phyloP scores from a whole-genome alignment of 2,329 filamentous ascomycete species.

The Cryphonectria carpinicola region DNA sequence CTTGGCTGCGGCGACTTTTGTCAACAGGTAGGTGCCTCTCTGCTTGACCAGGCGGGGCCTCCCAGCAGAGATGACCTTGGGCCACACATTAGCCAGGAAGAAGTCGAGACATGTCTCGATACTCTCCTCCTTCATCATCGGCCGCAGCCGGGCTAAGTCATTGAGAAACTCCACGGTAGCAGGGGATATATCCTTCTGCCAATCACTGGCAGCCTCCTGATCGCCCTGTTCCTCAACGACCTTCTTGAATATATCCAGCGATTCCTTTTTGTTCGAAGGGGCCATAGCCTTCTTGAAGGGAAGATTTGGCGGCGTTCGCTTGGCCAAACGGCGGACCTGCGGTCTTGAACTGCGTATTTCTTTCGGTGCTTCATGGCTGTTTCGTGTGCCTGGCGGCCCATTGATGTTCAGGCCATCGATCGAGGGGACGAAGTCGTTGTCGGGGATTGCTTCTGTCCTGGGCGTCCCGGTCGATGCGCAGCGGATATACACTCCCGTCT shows the following conservation, averaged over 20 bases:
- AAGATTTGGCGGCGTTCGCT: not conserved
- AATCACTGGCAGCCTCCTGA: not conserved
- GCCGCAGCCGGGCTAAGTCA: conserved; percentile 36
- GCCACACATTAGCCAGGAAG: conserved; percentile 36
- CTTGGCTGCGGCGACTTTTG: conserved; percentile 40
- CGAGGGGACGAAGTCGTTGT: conserved; percentile 18
- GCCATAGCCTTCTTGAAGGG: not conserved
- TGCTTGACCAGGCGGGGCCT: conserved; percentile 35
- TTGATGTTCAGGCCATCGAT: conserved; percentile 16
- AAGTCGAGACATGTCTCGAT: conserved; percentile 37
- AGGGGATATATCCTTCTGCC: conserved; percentile 10
- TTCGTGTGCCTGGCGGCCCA: not conserved
- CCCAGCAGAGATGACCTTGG: conserved; percentile 26
- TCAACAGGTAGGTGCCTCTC: conserved; percentile 35
- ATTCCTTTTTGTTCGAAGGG: conserved; percentile 1
- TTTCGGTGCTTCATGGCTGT: no score
- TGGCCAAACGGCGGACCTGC: not conserved
- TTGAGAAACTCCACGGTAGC: conserved; percentile 34
- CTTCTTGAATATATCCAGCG: conserved; percentile 23
- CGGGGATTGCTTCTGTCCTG: not conserved
- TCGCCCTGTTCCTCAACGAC: conserved; percentile 21
- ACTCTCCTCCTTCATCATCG: conserved; percentile 34
- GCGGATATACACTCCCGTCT: conserved; percentile 8
- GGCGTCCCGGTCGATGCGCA: conserved; percentile 9
- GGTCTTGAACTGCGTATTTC: not conserved